These are phyloP conservation scores for Dictyostelium intermedium DNA, from an alignment of 78 protist genomes.

Conservation along the genomic window DNA sequence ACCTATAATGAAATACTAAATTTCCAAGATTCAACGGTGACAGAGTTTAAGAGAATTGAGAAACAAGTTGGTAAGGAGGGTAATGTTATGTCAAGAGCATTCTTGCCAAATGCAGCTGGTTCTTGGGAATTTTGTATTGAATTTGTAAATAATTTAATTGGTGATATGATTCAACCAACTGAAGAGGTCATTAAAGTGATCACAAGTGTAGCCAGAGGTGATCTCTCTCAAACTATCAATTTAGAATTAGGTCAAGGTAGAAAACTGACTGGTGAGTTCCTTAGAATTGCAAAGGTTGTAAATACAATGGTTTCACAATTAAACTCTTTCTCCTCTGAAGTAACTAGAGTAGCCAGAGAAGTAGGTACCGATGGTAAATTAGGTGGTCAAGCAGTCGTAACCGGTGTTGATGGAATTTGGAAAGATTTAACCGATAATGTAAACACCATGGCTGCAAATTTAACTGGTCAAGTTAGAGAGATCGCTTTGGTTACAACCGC, in stretches of 20 bases:
- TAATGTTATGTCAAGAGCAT: conserved; percentile 29
- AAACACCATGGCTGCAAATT: conserved; percentile 75
- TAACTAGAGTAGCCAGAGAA: conserved; percentile 72
- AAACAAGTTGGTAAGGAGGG: conserved; percentile 77
- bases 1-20: conserved; percentile 31
- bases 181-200: conserved; percentile 63
- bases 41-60: conserved; percentile 42
- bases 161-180: conserved; percentile 74
- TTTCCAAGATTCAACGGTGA: conserved; percentile 17
- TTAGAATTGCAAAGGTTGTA: conserved; percentile 70
- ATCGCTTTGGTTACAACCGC: conserved; percentile 78
- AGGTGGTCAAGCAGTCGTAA: conserved; percentile 75
- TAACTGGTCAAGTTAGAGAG: conserved; percentile 73
- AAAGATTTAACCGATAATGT: conserved; percentile 72
- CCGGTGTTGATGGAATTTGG: conserved; percentile 78
- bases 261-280: conserved; percentile 61
- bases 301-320: conserved; percentile 81
- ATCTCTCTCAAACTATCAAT: conserved; percentile 61
- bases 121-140: conserved; percentile 65
- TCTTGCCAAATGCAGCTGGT: conserved; percentile 25
- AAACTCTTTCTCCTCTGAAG: conserved; percentile 64
- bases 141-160: conserved; percentile 52
- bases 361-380: conserved; percentile 79
- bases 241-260: conserved; percentile 59
- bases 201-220: conserved; percentile 73